Base-by-base conservation (phyloP, 1,139 yeast genomes). In the Pichia cactophila region DNA sequence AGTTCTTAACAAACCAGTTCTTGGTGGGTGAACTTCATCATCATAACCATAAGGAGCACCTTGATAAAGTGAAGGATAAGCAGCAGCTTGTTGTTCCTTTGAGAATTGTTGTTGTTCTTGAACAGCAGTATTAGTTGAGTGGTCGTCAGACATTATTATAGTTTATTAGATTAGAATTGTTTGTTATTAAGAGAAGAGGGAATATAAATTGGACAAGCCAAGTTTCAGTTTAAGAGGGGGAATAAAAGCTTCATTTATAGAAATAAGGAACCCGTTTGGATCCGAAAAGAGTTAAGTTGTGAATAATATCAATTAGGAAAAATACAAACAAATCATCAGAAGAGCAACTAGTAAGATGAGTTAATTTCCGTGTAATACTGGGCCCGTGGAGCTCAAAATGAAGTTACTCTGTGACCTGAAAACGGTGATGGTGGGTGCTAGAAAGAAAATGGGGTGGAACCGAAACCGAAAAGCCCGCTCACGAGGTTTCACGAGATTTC, bases 1-100 rank as follows among this genome's bases (percentile, higher is more conserved):
- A 37, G 57, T 58, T 55, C 63, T 60, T 46, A 64, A 54, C 4
- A 55, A 50, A 50, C 67, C 67, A n/a, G 67, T 63, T 56, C 66
- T 59, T 55, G 67, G 67, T 41, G 65, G 66, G 26, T 52, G 55
- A 9, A 55, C 16, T 38, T 53, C 52, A 26, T 44, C 44, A 37
- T 55, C 57, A 16, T 49, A 52, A 12, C 50, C 50, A 26, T 55
- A 51, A n/a, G 57, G 57, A 16, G 40, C 23, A 20, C 53, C 53
- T 23, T 53, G 43, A 28, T 54, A 54, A 17, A 44, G 45, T n/a
- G 38, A 10, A 41, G 53, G 51, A 26, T 53, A 54, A 26, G 50
- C 41, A 23, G 44, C 17, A 11, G 48, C 4, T 41, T 46, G 51
- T 39, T 42, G 42, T 40, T 45, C 45, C 26, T 37, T 29, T 26